Evolutionary conservation across 2,329 filamentous ascomycete species (phyloP).

Genomic region (Diaporthe ilicicola): DNA sequence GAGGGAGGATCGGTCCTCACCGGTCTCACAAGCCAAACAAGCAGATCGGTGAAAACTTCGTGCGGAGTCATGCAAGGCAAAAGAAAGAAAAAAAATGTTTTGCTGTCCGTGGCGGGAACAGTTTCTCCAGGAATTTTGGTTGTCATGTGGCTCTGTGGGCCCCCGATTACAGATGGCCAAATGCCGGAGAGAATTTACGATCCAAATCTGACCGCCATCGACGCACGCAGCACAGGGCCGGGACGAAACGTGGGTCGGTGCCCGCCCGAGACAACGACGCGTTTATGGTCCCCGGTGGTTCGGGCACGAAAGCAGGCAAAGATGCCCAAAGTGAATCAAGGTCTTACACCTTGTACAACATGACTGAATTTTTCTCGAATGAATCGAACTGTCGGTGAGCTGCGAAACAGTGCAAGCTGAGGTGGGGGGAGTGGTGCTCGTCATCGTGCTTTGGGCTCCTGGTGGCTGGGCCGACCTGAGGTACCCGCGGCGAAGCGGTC

Average conservation of each 20-base stretch:
- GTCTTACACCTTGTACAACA: constrained; percentile 30
- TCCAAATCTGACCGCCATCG: constrained; percentile 33
- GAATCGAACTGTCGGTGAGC: constrained; percentile 33
- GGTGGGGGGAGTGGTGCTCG: constrained; percentile 17
- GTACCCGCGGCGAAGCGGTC: constrained; percentile 17
- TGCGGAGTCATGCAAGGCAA: constrained; percentile 26
- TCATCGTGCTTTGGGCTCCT: constrained; percentile 12
- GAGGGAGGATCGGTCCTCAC: constrained; percentile 26
- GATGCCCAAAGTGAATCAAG: constrained; percentile 30
- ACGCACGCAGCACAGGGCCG: constrained; percentile 30
- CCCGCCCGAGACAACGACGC: constrained; percentile 32
- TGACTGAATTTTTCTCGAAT: constrained; percentile 28
- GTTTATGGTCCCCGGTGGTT: constrained; percentile 30
- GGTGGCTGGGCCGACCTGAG: constrained; percentile 31
- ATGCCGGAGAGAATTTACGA: constrained; percentile 17
- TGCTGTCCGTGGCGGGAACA: constrained; percentile 21
- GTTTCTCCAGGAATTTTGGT: constrained; percentile 17
- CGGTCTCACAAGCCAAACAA: constrained; percentile 27
- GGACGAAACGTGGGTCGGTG: constrained; percentile 34
- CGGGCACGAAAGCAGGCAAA: constrained; percentile 29
- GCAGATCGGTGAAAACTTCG: constrained; percentile 26
- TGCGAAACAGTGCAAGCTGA: constrained; percentile 17
- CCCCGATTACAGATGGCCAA: constrained; percentile 20
- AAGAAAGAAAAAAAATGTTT: constrained; percentile 11
- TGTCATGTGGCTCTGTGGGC: constrained; percentile 30